Conservation (phyloP, 2,329 filamentous ascomycete species). For the Calonectria ilicicola region DNA sequence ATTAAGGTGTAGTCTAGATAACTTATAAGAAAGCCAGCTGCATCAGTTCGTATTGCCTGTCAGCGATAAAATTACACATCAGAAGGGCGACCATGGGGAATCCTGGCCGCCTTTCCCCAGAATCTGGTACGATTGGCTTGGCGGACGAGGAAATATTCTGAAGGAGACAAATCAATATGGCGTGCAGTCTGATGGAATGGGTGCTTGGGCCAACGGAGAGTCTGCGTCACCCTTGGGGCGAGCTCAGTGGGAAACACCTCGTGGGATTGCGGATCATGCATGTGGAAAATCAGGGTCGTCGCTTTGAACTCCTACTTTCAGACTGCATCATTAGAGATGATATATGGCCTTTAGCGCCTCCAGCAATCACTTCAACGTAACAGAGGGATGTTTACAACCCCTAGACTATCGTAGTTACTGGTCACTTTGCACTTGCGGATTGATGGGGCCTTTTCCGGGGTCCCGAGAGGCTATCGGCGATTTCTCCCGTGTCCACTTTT, state of each 20-base stretch:
- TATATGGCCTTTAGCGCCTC: background rate
- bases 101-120: background rate
- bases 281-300: background rate
- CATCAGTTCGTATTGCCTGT: background rate
- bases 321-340: background rate
- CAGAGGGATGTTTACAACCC: background rate
- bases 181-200: background rate
- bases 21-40: background rate
- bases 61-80: background rate
- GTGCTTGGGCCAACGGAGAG: background rate
- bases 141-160: background rate
- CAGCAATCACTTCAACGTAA: background rate
- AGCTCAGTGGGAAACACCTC: background rate
- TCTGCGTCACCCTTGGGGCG: background rate
- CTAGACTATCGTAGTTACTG: background rate
- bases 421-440: background rate
- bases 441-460: background rate
- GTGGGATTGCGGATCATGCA: background rate
- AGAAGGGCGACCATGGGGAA: background rate
- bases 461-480: constrained; percentile 1
- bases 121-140: background rate
- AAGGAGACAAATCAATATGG: background rate
- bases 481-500: background rate
- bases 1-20: background rate
- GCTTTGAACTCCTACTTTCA: background rate